Base-by-base conservation (phyloP, 306 rosid genomes). In the Gastrolobium villosum region DNA sequence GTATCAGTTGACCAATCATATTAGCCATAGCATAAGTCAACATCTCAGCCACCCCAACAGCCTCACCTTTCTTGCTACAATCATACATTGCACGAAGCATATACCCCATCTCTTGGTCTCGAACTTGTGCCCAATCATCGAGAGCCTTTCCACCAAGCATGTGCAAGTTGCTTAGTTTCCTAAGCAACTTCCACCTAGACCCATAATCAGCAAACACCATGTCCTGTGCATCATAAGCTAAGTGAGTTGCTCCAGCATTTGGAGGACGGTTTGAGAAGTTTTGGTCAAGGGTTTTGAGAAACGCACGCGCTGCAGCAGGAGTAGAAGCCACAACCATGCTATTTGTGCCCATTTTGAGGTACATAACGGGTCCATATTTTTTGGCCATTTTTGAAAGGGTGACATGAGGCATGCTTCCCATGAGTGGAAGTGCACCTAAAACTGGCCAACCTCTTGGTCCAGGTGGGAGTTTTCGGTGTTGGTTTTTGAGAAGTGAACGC, bases 201-300 rank as follows among this genome's bases (percentile, higher is more conserved):
- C 26, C 26, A 20, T 20, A 20, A 20, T 20, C 26, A 20, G 26
- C 26, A 20, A 20, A 20, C 26, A 20, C 26, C 26, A 20, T 20
- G 26, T 20, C 26, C 26, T 20, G 26, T 2, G 81, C 8, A 10
- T 69, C 43, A 46, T 82, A 82, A 0, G 69, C 78, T 2, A 82
- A 36, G n/a, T 70, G 65, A 28, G 81, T 76, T 0, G 81, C 77
- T 0, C 81, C 85, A 5, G 85, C 85, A 7, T 70, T 76, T 0
- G 81, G 52, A 0, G 85, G 85, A 1, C 85, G 78, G 68, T 82
- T 76, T 0, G 81, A 82, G 78, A 82, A 82, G 48, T 69, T 82
- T 0, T 60, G 2, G 69, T 82, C 85, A 1, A 76, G 78, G 46
- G 74, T 70, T 30, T 82, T 82, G 45, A 82, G 78, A 9, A 82